Evolutionary conservation across 2,329 filamentous ascomycete genomes (phyloP), one percentile per base, ranked within the genome.

Genomic region (Epichloe bromicola): DNA sequence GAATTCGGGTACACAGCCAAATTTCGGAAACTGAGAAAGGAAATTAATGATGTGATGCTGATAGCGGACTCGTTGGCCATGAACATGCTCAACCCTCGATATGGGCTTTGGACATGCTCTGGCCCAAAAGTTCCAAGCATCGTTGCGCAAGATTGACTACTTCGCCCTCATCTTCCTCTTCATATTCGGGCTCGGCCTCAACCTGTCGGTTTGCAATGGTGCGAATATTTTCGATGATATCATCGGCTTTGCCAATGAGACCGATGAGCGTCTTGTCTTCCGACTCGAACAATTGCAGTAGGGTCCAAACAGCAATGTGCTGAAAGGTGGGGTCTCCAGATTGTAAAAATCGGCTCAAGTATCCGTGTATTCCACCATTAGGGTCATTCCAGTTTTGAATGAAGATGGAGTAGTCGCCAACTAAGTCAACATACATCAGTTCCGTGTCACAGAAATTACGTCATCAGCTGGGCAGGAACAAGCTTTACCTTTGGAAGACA

Each of bases 221-320:
- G 66, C 86, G 88, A 55, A 97, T 93, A 78, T 95, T 89, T 55
- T 88, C 81, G 51, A 96, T 86, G 57, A 98, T 86, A 57, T 95
- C 88, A 56, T 91, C 86, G 2, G 89, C 90, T 63, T 91, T 86
- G 60, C 87, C 83, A 59, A 98, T 96, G 46, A 88, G 81, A 47
- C 83, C 83, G 56, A 96, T 85, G n/a, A 98, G 75, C 51, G 82
- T 85, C 69, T 86, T 83, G 64, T 98, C 91, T 65, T 95, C 90
- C 0, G 91, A 96, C 69, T 98, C 93, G 48, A 98, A 83, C 3
- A 98, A 78, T 65, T 98, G 93, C 3, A 98, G 78, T 46, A 98
- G 72, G 1, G 93, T 98, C 93, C 93, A 98, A 56, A 97, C 95
- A 48, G 93, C 93, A 63, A 98, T 98, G 65, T 98, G 93, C 69